phyloP scores from a whole-genome alignment of 768 basidiomycete genomes.

The Suillus variegatus region DNA sequence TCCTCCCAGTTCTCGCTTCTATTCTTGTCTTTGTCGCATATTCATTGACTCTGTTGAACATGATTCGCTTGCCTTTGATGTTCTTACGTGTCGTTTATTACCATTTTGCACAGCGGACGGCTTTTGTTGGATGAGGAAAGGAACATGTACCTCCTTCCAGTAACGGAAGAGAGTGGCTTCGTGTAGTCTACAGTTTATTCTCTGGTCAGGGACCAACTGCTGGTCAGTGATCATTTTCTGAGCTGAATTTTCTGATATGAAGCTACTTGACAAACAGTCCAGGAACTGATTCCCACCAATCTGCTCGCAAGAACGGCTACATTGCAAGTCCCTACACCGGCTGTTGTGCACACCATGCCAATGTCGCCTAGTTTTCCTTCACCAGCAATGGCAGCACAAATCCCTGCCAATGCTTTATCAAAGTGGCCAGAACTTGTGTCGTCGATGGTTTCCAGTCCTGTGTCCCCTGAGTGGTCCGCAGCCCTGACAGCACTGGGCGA shows the following conservation, averaged over 20 bases:
- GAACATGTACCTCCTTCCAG: conserved; percentile 24
- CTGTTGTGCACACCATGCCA: conserved; percentile 48
- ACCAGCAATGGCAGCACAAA: conserved; percentile 39
- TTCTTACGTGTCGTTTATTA: conserved; percentile 40
- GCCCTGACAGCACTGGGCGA: conserved; percentile 86
- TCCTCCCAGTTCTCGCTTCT: too few species aligned
- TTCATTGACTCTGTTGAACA: too few species aligned
- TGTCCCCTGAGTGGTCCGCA: conserved; percentile 65
- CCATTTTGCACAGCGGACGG: conserved; percentile 51
- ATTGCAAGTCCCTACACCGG: conserved; percentile 39
- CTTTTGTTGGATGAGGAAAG: conserved; percentile 21
- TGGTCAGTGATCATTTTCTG: conserved; percentile 45
- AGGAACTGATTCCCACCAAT: conserved; percentile 68
- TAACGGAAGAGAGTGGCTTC: conserved; percentile 70
- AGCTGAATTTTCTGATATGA: conserved; percentile 7
- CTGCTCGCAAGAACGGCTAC: conserved; percentile 44
- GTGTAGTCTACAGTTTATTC: conserved; percentile 80
- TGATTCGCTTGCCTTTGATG: too few species aligned
- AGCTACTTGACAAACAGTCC: conserved; percentile 47
- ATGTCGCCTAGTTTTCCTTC: conserved; percentile 64
- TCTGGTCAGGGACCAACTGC: conserved; percentile 81
- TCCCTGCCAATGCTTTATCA: conserved; percentile 64
- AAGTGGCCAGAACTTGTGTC: conserved; percentile 88
- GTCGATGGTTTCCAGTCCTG: conserved; percentile 77
- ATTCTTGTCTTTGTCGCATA: too few species aligned